Percentiles rank a stretch among this genome's conserved stretches.
Evolutionary conservation across 2,329 filamentous ascomycete genomes (phyloP).

Genomic region (Arthrobotrys entomopaga): DNA sequence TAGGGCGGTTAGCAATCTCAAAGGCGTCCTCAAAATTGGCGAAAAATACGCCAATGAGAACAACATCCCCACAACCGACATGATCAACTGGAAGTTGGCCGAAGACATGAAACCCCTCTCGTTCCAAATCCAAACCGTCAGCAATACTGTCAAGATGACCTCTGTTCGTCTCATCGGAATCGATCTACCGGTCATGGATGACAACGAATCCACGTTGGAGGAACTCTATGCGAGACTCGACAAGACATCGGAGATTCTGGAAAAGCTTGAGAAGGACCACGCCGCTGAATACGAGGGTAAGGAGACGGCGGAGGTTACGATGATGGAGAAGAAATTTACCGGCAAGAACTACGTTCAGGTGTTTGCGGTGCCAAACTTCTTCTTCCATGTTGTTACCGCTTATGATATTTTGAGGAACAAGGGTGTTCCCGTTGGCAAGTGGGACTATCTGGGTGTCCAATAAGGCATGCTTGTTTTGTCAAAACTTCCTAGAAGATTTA

Average conservation of each 20-base stretch:
- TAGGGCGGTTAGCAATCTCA: slow-evolving; percentile 63
- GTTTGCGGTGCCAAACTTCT: slow-evolving; percentile 71
- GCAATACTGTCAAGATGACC: slow-evolving; percentile 63
- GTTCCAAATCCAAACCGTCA: slow-evolving; percentile 66
- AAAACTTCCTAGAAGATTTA: too few species aligned
- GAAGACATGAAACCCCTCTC: slow-evolving; percentile 66
- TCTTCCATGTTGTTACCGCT: slow-evolving; percentile 71
- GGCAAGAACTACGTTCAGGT: slow-evolving; percentile 65
- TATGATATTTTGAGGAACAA: slow-evolving; percentile 72
- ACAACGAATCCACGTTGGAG: slow-evolving; percentile 66
- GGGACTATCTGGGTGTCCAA: slow-evolving; percentile 65
- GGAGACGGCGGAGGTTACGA: slow-evolving; percentile 62
- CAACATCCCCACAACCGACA: slow-evolving; percentile 60
- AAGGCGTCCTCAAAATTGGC: slow-evolving; percentile 64
- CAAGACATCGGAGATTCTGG: slow-evolving; percentile 65
- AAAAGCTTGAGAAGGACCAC: slow-evolving; percentile 62
- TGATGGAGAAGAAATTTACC: slow-evolving; percentile 63
- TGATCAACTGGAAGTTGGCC: slow-evolving; percentile 64
- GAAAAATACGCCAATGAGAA: slow-evolving; percentile 63
- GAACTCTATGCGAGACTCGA: slow-evolving; percentile 66
- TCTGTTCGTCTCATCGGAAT: slow-evolving; percentile 62
- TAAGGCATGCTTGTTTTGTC: too few species aligned
- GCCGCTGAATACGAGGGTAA: slow-evolving; percentile 62
- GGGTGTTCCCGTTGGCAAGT: slow-evolving; percentile 72
- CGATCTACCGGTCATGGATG: slow-evolving; percentile 60